Base-by-base conservation (phyloP, 75 land plant genomes). In the Cunninghamia lanceolata region DNA sequence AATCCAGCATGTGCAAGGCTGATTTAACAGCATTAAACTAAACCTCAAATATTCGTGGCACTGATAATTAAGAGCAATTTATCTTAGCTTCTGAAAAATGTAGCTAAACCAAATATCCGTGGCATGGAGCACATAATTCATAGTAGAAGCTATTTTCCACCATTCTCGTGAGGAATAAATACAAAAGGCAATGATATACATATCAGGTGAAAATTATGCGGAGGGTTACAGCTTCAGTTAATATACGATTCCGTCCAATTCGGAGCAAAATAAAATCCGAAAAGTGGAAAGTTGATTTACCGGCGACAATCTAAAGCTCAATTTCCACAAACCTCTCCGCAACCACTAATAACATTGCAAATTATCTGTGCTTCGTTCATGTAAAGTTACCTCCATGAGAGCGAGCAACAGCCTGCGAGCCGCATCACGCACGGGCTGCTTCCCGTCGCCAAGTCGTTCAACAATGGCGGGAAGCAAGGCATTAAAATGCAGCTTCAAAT, bases 351-450 rank as follows among this genome's bases (percentile, higher is more conserved):
- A 21, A 66, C 70, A 66, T 66, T 7, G 70, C 70, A 66, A 66
- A 28, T 25, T 66, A 66, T 13, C 14, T 50, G 53, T 50, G 53
- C 53, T 50, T 14, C 53, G 16, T 50, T 25, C 28, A 63, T 5
- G 6, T 63, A 25, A 40, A 30, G 28, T 14, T 85, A 98, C 99
- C 99, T 97, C 98, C 99, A 98, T 98, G 74, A 98, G 94, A 66
- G 99, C 96, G n/a, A 98, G 87, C 50, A 98, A 87, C 32, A 98
- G 89, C 80, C 96, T 86, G 38, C 97, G 71, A 10, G 96, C 97
- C 15, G 99, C 99, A 75, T 98, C 99, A 28, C 99, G 91, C 25
- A 98, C 98, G 25, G 99, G 98, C 91, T 97, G 99, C 86, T 98
- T 98, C 35, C 87, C 96, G 83, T 98, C 99, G 10, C 99, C 99